Conservation (phyloP, 148 eudicot genomes). For the Nepenthes mirabilis region DNA sequence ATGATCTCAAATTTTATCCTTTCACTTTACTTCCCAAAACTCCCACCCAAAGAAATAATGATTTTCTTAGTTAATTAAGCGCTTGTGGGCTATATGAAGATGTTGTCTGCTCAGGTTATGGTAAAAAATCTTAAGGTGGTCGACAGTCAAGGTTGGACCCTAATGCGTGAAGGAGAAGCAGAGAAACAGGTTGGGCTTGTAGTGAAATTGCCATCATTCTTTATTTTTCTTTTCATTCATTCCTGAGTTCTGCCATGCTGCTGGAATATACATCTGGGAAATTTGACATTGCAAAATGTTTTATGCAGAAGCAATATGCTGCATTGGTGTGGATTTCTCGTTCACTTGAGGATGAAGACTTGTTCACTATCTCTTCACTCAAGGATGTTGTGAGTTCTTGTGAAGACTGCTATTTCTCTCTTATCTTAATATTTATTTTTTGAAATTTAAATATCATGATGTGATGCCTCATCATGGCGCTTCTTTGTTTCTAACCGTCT, state of each 20-base stretch:
- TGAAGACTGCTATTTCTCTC: neutral
- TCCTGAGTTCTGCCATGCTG: neutral
- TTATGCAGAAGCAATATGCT: conserved; percentile 81
- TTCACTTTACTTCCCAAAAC: neutral
- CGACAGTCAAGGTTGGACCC: conserved; percentile 67
- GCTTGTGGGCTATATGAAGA: neutral
- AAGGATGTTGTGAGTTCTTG: conserved; percentile 57
- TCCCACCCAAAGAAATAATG: neutral
- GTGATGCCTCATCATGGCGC: too few species aligned
- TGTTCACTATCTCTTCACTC: conserved; percentile 41
- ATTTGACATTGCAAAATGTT: neutral
- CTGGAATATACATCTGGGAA: neutral
- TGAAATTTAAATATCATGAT: neutral
- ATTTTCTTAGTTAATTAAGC: neutral
- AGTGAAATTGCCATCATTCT: neutral
- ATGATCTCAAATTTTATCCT: conserved; percentile 1
- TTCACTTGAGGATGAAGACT: conserved; percentile 53
- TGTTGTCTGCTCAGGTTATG: conserved; percentile 34
- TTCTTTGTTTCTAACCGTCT: too few species aligned
- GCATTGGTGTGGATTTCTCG: conserved; percentile 96
- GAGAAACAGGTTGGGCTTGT: conserved; percentile 69
- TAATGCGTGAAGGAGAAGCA: conserved; percentile 99
- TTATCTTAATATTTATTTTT: neutral
- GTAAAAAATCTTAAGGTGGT: conserved; percentile 75
- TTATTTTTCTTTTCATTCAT: neutral